These are phyloP conservation scores for Clavispora carvajalis DNA, from an alignment of 805 yeast species.

Conservation along the genomic window DNA sequence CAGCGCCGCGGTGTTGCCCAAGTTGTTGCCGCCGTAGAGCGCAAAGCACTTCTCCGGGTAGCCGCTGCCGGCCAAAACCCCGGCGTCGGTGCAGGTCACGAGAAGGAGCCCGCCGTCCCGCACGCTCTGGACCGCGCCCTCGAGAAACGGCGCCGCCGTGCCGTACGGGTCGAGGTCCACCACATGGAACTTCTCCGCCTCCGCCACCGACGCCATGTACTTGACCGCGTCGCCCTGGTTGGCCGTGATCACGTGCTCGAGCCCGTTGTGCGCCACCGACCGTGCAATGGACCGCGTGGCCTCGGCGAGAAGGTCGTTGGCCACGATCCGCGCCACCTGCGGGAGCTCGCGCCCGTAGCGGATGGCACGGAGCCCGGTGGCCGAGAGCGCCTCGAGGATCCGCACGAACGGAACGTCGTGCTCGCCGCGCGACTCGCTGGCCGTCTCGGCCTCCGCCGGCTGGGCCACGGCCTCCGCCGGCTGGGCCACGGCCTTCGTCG, in stretches of 20 bases:
- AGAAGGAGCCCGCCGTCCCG: conserved; percentile 78
- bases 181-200: conserved; percentile 60
- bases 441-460: background rate
- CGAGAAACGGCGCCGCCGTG: conserved; percentile 92
- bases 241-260: conserved; percentile 52
- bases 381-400: conserved; percentile 86
- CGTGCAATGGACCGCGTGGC: conserved; percentile 79
- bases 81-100: conserved; percentile 94
- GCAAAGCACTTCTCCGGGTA: conserved; percentile 97
- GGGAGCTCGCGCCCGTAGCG: conserved; percentile 93
- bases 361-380: conserved; percentile 91
- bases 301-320: conserved; percentile 81
- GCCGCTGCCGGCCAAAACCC: conserved; percentile 91
- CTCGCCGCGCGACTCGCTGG: background rate
- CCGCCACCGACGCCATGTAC: conserved; percentile 52
- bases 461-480: too few species aligned
- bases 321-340: conserved; percentile 63
- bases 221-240: conserved; percentile 89
- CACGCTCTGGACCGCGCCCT: conserved; percentile 82
- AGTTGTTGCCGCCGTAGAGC: conserved; percentile 85
- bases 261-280: conserved; percentile 64
- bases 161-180: conserved; percentile 97
- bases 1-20: conserved; percentile 49
- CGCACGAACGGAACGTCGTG: conserved; percentile 28
- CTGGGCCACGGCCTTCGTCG: too few species aligned